Conservation (phyloP, 2,329 filamentous ascomycete genomes). For the Arthrinium phaeospermum region DNA sequence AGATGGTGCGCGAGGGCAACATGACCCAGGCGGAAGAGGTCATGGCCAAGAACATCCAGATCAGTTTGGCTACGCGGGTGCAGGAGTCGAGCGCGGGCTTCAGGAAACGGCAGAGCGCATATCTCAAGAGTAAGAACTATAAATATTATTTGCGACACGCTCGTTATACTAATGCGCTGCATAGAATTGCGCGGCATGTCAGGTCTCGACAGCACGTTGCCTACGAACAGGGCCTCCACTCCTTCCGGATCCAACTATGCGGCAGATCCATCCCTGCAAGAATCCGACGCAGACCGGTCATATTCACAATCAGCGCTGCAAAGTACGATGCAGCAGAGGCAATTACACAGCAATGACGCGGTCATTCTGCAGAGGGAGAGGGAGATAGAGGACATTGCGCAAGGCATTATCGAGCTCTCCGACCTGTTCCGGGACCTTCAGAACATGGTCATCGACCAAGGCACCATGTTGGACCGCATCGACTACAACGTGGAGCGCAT, state of each 20-base stretch:
- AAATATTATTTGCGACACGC: not conserved
- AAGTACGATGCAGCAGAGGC: constrained; percentile 67
- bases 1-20: constrained; percentile 81
- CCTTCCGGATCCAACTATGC: constrained; percentile 63
- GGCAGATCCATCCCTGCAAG: constrained; percentile 83
- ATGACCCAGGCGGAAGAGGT: constrained; percentile 86
- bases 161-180: constrained; percentile 1
- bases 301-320: constrained; percentile 90
- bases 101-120: constrained; percentile 95
- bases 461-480: constrained; percentile 89
- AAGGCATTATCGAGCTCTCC: constrained; percentile 95
- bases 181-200: constrained; percentile 77
- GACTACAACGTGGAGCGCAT: constrained; percentile 98
- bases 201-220: constrained; percentile 58
- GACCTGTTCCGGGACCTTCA: constrained; percentile 97
- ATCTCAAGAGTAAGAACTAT: constrained; percentile 78
- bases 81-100: constrained; percentile 93
- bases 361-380: constrained; percentile 90
- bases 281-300: constrained; percentile 91
- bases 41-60: constrained; percentile 96
- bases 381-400: constrained; percentile 97
- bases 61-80: constrained; percentile 84
- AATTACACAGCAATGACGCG: constrained; percentile 77
- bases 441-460: constrained; percentile 92
- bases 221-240: constrained; percentile 59